Evolutionary conservation across 2,329 filamentous ascomycete species (phyloP).

Genomic region (Elsinoe fawcettii): DNA sequence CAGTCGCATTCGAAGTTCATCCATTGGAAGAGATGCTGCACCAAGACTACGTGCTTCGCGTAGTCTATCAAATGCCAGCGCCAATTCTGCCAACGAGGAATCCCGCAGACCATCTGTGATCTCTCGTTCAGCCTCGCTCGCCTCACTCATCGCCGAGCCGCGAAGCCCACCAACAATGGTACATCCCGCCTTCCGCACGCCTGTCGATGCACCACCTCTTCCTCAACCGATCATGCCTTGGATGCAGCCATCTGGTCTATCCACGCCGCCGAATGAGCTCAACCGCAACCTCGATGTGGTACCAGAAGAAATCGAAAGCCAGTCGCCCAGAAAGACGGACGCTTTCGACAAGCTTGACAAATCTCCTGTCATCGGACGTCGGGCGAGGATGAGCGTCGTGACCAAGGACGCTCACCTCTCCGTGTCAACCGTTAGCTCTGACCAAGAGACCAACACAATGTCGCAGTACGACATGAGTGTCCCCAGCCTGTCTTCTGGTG

Average conservation of each 20-base stretch:
- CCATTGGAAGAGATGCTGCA: neutral
- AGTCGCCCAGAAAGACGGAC: slow-evolving; percentile 8
- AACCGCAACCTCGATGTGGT: slow-evolving; percentile 37
- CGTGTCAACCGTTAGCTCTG: slow-evolving; percentile 3
- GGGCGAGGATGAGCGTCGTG: neutral
- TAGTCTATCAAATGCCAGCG: slow-evolving; percentile 21
- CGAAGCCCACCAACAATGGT: slow-evolving; percentile 18
- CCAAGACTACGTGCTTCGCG: neutral
- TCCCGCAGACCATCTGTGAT: slow-evolving; percentile 11
- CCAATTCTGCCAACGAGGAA: slow-evolving; percentile 28
- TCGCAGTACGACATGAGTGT: slow-evolving; percentile 16
- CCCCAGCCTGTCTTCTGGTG: slow-evolving; percentile 27
- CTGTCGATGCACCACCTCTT: neutral
- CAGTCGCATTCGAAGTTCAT: slow-evolving; percentile 11
- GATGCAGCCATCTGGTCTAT: slow-evolving; percentile 29
- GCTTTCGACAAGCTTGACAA: neutral
- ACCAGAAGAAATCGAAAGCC: slow-evolving; percentile 39
- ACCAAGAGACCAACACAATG: slow-evolving; percentile 14
- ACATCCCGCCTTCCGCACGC: slow-evolving; percentile 16
- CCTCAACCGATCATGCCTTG: slow-evolving; percentile 32
- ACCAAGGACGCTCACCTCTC: slow-evolving; percentile 1
- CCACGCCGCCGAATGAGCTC: slow-evolving; percentile 26
- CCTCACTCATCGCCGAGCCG: slow-evolving; percentile 15
- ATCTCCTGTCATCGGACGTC: neutral
- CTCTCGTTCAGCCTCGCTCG: slow-evolving; percentile 11